phyloP scores from a whole-genome alignment of 108 stramenopile species.

The Skeletonema costatum region DNA sequence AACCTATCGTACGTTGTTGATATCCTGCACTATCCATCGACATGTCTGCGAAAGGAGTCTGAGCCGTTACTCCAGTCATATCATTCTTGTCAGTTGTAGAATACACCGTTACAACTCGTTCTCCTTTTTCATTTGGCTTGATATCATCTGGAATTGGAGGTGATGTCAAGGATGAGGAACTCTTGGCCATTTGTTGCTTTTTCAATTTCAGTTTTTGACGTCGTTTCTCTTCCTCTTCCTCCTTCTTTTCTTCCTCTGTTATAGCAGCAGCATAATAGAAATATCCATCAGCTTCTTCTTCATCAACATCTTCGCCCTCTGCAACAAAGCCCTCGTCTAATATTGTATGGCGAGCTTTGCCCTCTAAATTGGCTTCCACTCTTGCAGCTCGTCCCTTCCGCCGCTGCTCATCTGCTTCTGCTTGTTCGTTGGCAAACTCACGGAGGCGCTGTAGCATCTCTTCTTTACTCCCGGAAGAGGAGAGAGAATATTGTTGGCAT shows the following conservation, averaged over 20 bases:
- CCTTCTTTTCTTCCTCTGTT: slow-evolving; percentile 21
- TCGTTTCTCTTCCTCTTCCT: slow-evolving; percentile 17
- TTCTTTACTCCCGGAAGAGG: slow-evolving; percentile 60
- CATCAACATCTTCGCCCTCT: slow-evolving; percentile 42
- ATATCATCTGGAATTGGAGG: slow-evolving; percentile 60
- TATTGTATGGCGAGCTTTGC: slow-evolving; percentile 48
- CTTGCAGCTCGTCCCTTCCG: slow-evolving; percentile 42
- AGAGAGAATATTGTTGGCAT: slow-evolving; percentile 62
- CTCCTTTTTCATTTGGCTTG: slow-evolving; percentile 78
- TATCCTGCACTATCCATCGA: slow-evolving; percentile 32
- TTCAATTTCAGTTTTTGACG: slow-evolving; percentile 11
- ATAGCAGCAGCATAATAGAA: slow-evolving; percentile 52
- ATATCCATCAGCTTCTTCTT: slow-evolving; percentile 49
- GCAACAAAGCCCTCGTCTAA: slow-evolving; percentile 49
- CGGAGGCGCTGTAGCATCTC: slow-evolving; percentile 69
- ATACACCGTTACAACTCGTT: slow-evolving; percentile 81
- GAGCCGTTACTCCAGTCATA: slow-evolving; percentile 61
- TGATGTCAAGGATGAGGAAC: slow-evolving; percentile 49
- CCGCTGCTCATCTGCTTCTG: slow-evolving; percentile 53
- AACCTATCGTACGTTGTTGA: slow-evolving; percentile 4
- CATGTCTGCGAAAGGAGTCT: slow-evolving; percentile 15
- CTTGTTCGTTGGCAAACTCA: slow-evolving; percentile 55
- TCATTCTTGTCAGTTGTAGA: slow-evolving; percentile 84
- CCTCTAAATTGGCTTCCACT: slow-evolving; percentile 60
- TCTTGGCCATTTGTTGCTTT: slow-evolving; percentile 5